These are phyloP conservation scores for Malus asiatica DNA, from an alignment of 306 rosid genomes.

Conservation along the genomic window DNA sequence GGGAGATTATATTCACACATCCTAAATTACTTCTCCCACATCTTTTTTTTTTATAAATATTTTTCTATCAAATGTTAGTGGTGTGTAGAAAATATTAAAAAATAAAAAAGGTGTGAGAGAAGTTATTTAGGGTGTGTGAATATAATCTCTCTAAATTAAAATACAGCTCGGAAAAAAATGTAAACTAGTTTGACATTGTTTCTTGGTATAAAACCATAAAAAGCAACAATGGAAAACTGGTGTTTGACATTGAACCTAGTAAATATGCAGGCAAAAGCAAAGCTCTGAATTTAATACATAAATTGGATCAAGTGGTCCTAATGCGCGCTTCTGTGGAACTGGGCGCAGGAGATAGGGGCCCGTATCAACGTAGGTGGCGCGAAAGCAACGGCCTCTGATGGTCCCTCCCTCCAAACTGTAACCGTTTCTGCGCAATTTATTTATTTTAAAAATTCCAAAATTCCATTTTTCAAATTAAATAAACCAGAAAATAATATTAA, in stretches of 20 bases:
- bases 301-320: neutral
- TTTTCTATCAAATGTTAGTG: too few species aligned
- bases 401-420: constrained; percentile 32
- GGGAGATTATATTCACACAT: too few species aligned
- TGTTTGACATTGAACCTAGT: neutral
- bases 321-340: neutral
- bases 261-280: neutral
- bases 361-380: constrained; percentile 58
- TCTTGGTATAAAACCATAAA: too few species aligned
- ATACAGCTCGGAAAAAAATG: neutral
- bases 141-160: neutral
- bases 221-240: neutral
- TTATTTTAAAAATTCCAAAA: neutral
- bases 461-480: neutral
- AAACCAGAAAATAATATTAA: neutral
- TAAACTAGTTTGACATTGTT: neutral
- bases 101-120: too few species aligned
- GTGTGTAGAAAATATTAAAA: too few species aligned
- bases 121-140: too few species aligned
- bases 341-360: neutral
- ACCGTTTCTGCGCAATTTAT: constrained; percentile 33
- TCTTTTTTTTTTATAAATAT: too few species aligned
- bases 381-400: constrained; percentile 32
- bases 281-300: neutral
- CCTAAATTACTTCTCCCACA: too few species aligned